Base-by-base conservation (phyloP, 805 yeast genomes). In the Blastobotrys attinorum region DNA sequence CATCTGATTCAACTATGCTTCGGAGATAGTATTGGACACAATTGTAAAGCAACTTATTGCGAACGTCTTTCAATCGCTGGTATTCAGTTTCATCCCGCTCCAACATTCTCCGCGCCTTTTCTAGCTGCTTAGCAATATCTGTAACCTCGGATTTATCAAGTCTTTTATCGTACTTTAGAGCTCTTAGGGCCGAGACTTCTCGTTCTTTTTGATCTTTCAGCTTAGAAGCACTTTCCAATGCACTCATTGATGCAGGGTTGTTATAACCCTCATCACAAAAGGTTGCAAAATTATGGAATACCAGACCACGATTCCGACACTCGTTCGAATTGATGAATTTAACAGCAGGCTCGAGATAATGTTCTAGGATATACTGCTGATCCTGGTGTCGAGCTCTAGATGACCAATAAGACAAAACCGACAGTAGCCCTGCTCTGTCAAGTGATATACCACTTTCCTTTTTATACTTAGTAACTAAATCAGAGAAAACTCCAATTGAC, bases 331-430 rank as follows among this genome's bases (percentile, higher is more conserved):
- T 10, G 18, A 25, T 17, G 11, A 13, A n/a, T 23, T 49, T 39
- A 3, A 59, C 64, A n/a, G 73, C 69, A 1, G 76, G 72, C 4
- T 67, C 63, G 15, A 86, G 77, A 54, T 81, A 81, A 4, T 69
- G 65, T 1, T 64, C 60, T 72, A 80, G 71, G 1, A 89, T 77
- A 2, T 63, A 64, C 1, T 73, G 67, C 0, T 87, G 75, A 8
- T 79, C 67, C 46, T 81, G 94, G 47, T 79, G 81, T 31, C 83
- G 72, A 0, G 94, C 82, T 38, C 71, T 75, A 0, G 85, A 71
- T 29, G 77, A 63, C 96, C 96, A 88, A 38, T 74, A 70, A 0
- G 80, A 68, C 51, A 64, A 40, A 4, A 31, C 36, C 7, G 29
- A 25, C 11, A 25, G 29, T 8, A 25, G 7, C 29, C 29, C 29